Conservation (phyloP, 495 filamentous ascomycete species). For the Astrocystis sublimbata region DNA sequence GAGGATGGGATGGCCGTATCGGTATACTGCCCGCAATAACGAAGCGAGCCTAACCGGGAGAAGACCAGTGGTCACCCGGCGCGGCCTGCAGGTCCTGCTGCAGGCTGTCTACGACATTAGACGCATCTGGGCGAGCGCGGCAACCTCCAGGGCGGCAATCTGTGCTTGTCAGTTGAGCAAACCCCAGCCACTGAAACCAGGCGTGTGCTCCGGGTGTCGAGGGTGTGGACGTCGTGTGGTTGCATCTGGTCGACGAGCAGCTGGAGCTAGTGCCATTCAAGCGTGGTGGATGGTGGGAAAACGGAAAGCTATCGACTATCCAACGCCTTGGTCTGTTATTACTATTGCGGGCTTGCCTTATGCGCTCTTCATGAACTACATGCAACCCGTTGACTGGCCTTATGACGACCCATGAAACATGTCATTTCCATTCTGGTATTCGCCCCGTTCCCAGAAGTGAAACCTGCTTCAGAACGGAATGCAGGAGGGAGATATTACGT, state of each 20-base stretch:
- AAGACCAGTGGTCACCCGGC: constrained; percentile 16
- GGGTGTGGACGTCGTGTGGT: constrained; percentile 10
- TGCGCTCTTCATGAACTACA: constrained; percentile 12
- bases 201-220: too few species aligned
- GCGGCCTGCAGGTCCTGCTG: too few species aligned
- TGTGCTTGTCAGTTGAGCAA: constrained; percentile 11
- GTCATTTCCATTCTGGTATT: constrained; percentile 18
- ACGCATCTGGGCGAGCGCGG: too few species aligned
- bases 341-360: background rate
- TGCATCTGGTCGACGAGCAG: constrained; percentile 4
- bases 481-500: constrained; percentile 11
- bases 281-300: constrained; percentile 8
- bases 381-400: constrained; percentile 12
- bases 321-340: background rate
- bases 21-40: too few species aligned
- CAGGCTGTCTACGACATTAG: constrained; percentile 4
- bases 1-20: too few species aligned
- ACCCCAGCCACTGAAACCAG: constrained; percentile 18
- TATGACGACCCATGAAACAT: constrained; percentile 10
- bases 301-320: background rate
- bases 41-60: constrained; percentile 6
- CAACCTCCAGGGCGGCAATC: constrained; percentile 18
- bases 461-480: constrained; percentile 16
- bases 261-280: constrained; percentile 10
- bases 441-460: background rate